Evolutionary conservation across 257 asterid species (phyloP), one percentile per base, ranked within the genome.

Genomic region (Schizonepeta tenuifolia): DNA sequence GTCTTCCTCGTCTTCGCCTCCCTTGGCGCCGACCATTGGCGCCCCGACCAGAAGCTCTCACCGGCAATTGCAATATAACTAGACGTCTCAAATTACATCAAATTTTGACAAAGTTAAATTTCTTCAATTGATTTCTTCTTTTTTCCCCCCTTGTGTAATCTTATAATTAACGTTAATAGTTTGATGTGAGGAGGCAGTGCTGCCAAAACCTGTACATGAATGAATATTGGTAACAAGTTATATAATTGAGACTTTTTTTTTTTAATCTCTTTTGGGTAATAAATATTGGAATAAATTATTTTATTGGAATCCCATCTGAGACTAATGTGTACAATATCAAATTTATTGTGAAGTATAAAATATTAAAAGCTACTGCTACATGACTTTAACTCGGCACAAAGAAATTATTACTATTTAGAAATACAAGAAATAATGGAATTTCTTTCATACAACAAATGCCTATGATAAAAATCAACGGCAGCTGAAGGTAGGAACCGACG

Each of bases 1-100:
- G 0, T 17, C 80, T 0, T 79, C 87, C 4, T 79, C 90, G n/a
- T 43, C 83, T 0, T 72, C 79, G 13, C 82, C 87, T n/a, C 83
- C 84, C 0, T 50, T 74, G 22, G 63, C 69, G 11, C 67, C 81
- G 4, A 66, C 78, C 20, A 67, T 78, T 18, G 68, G 66, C 28
- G 67, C 72, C 65, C 72, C 71, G 56, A 73, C 62, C 73, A 77
- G 58, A 72, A 75, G 65, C 70, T 47, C 83, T 13, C 50, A 65
- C 86, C 90, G 1, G 69, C 83, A 6, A 26, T 47, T 69, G 40
- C 85, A 70, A 69, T 38, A 8, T 38, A 7, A 61, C 28, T 68
- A 73, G 73, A 28, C 35, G 15, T 53, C n/a, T 51, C 38, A 14
- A 67, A 35, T 1, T 1, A 14, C 21, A 31, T 53, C 10, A 7